phyloP scores from a whole-genome alignment of 2,329 filamentous ascomycete species.

The Cladobotryum mycophilum region DNA sequence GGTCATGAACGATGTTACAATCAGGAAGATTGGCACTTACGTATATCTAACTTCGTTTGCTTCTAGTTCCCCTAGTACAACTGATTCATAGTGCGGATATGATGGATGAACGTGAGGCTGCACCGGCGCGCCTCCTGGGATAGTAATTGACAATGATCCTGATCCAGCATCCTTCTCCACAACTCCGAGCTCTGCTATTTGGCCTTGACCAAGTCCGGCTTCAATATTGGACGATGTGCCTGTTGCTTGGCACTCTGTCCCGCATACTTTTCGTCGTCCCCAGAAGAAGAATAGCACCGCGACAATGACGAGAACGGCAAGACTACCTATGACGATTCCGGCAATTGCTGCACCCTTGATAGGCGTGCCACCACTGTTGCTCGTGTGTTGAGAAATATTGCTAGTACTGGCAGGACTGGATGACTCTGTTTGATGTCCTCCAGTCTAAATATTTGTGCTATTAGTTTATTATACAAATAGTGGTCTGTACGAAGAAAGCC shows the following conservation, averaged over 20 bases:
- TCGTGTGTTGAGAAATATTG: background rate
- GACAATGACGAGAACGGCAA: conserved; percentile 38
- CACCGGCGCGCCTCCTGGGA: too few relatives aligned
- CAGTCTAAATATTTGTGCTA: too few relatives aligned
- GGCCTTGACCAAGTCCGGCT: background rate
- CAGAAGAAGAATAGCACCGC: conserved; percentile 43
- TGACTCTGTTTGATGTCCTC: too few relatives aligned
- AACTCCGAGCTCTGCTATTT: background rate
- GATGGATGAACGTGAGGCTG: too few relatives aligned
- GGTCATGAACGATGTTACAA: too few relatives aligned
- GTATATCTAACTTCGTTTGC: too few relatives aligned
- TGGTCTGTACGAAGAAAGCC: background rate
- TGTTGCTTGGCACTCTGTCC: background rate
- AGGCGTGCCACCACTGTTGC: background rate
- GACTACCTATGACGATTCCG: conserved; percentile 50
- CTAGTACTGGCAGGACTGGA: too few relatives aligned
- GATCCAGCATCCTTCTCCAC: too few relatives aligned
- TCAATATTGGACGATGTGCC: background rate
- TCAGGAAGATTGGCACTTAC: too few relatives aligned
- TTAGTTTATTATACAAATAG: background rate
- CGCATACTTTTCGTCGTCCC: conserved; percentile 24
- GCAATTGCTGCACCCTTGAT: conserved; percentile 44
- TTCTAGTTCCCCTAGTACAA: too few relatives aligned
- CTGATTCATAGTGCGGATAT: too few relatives aligned
- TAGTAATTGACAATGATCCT: too few relatives aligned